A percentile compares a stretch with the other conserved stretches of the same genome.
phyloP scores from a whole-genome alignment of 1,284 basidiomycete genomes.

The Ceratobasidium sp. region DNA sequence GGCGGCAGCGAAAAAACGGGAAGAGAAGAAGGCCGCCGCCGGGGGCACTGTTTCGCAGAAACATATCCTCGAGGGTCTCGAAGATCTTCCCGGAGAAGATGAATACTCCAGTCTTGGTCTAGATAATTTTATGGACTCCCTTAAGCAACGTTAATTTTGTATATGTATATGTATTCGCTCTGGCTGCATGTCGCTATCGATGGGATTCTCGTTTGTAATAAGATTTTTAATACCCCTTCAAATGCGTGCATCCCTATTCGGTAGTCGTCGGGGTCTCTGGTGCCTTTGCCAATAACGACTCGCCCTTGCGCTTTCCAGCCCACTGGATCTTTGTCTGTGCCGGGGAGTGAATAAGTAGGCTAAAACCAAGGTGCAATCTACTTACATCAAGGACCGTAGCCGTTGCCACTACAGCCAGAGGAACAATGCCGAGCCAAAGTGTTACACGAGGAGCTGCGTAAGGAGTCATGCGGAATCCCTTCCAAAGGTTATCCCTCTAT shows the following conservation, averaged over 20 bases:
- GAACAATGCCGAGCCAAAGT: conserved; percentile 39
- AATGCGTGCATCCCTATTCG: conserved; percentile 20
- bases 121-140: conserved; percentile 79
- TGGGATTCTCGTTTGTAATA: conserved; percentile 10
- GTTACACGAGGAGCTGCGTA: conserved; percentile 40
- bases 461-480: conserved; percentile 42
- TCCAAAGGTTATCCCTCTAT: conserved; percentile 43
- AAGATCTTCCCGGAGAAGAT: conserved; percentile 86
- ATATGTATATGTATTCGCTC: conserved; percentile 40
- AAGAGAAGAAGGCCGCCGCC: conserved; percentile 62
- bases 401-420: conserved; percentile 24
- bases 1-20: conserved; percentile 61
- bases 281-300: conserved; percentile 35
- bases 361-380: not conserved
- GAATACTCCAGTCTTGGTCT: conserved; percentile 87
- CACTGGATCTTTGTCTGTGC: conserved; percentile 40
- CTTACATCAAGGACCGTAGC: conserved; percentile 41
- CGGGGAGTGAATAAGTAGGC: not conserved
- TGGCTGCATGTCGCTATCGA: conserved; percentile 8
- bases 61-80: conserved; percentile 81
- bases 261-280: conserved; percentile 14
- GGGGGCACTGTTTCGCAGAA: conserved; percentile 67
- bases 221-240: conserved; percentile 5
- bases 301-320: conserved; percentile 43
- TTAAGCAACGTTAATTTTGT: conserved; percentile 40